phyloP scores from a whole-genome alignment of 768 basidiomycete genomes.

The Trametes cubensis region DNA sequence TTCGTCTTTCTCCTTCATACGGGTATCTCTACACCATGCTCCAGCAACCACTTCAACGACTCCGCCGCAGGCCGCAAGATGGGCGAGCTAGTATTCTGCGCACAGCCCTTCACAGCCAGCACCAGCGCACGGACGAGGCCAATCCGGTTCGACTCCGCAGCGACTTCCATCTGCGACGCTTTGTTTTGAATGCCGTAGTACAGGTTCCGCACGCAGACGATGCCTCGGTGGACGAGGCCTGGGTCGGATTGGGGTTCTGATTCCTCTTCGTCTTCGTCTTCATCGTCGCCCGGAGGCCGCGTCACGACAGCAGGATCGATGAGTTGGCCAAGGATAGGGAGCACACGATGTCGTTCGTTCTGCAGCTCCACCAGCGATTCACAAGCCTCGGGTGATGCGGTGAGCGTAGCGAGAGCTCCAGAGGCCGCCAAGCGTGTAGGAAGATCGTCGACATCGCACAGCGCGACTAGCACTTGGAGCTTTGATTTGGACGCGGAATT shows the following conservation, averaged over 20 bases:
- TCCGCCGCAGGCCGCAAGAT: slow-evolving; percentile 55
- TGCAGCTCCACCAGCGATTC: slow-evolving; percentile 63
- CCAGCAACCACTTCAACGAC: slow-evolving; percentile 46
- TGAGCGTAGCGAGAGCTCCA: slow-evolving; percentile 85
- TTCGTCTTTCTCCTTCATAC: not conserved
- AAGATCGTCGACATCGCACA: slow-evolving; percentile 85
- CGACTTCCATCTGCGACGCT: slow-evolving; percentile 45
- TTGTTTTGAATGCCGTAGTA: slow-evolving; percentile 48
- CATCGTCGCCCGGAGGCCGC: slow-evolving; percentile 38
- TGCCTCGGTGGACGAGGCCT: slow-evolving; percentile 76
- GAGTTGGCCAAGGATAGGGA: slow-evolving; percentile 68
- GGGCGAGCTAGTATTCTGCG: slow-evolving; percentile 38
- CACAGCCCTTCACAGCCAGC: slow-evolving; percentile 47
- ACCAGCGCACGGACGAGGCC: slow-evolving; percentile 59
- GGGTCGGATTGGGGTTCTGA: slow-evolving; percentile 43
- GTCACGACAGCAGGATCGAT: slow-evolving; percentile 57
- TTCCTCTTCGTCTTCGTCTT: slow-evolving; percentile 38
- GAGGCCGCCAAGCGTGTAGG: slow-evolving; percentile 88
- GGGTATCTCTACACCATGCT: slow-evolving; percentile 29
- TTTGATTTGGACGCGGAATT: slow-evolving; percentile 55
- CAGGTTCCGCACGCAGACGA: slow-evolving; percentile 74
- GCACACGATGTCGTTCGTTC: slow-evolving; percentile 60
- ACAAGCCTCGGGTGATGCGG: slow-evolving; percentile 63
- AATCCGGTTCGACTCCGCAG: slow-evolving; percentile 51
- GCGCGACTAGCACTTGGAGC: slow-evolving; percentile 79